phyloP scores from a whole-genome alignment of 148 eudicot species.

The Rhododendron ovatum region DNA sequence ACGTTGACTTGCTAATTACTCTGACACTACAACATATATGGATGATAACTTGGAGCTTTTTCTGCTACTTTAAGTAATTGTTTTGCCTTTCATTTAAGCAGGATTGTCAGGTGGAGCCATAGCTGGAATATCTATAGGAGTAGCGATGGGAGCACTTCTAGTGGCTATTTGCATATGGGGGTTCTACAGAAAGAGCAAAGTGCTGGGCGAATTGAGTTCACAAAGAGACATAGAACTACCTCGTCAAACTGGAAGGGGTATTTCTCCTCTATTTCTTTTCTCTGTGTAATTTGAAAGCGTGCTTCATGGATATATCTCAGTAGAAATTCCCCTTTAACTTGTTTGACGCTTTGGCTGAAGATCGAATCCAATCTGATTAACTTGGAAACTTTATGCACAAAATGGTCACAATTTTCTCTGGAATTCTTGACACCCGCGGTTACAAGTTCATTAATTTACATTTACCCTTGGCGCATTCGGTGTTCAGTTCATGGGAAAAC shows the following conservation, averaged over 20 bases:
- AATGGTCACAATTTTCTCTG: neutral
- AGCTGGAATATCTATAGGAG: too few relatives aligned
- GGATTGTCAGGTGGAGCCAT: too few relatives aligned
- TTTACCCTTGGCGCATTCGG: too few relatives aligned
- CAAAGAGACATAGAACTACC: neutral
- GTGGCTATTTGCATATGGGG: neutral
- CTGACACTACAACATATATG: too few relatives aligned
- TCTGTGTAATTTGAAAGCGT: neutral
- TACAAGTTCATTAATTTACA: too few relatives aligned
- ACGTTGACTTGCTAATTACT: too few relatives aligned
- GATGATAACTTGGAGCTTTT: too few relatives aligned
- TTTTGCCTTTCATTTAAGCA: too few relatives aligned
- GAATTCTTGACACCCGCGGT: too few relatives aligned
- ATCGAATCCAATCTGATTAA: neutral
- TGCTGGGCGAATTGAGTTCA: neutral
- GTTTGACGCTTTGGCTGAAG: neutral
- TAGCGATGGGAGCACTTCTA: too few relatives aligned
- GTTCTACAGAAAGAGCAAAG: slow-evolving; percentile 7
- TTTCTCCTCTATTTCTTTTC: neutral
- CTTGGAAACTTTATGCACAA: neutral
- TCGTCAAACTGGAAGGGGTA: neutral
- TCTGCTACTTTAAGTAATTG: too few relatives aligned
- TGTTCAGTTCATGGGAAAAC: too few relatives aligned
- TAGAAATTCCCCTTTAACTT: neutral
- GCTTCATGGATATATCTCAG: neutral